These are phyloP conservation scores for Pythium myriotylum DNA, from an alignment of 352 stramenopile genomes.

Conservation along the genomic window DNA sequence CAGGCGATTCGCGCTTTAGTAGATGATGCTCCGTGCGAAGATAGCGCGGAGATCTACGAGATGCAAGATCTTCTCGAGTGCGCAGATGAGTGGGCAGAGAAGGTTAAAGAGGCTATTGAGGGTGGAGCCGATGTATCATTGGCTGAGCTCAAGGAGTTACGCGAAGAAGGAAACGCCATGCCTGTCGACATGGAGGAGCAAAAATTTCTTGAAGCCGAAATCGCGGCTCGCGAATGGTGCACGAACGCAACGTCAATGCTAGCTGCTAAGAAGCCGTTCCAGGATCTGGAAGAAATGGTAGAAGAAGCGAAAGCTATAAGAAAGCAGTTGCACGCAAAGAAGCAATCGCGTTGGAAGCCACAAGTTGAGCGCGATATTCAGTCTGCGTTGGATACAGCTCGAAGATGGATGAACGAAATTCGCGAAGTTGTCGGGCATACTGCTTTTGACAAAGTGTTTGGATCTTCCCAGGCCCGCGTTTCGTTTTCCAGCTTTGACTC, in stretches of 20 bases:
- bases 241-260: slow-evolving; percentile 56
- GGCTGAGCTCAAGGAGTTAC: slow-evolving; percentile 71
- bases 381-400: slow-evolving; percentile 60
- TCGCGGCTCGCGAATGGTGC: slow-evolving; percentile 80
- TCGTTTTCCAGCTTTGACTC: slow-evolving; percentile 11
- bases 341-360: slow-evolving; percentile 82
- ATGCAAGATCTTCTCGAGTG: slow-evolving; percentile 90
- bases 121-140: slow-evolving; percentile 67
- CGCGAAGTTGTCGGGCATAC: slow-evolving; percentile 62
- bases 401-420: slow-evolving; percentile 78
- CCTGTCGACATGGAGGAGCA: slow-evolving; percentile 90
- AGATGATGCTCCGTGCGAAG: slow-evolving; percentile 85
- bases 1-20: slow-evolving; percentile 79
- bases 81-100: slow-evolving; percentile 81
- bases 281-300: slow-evolving; percentile 60
- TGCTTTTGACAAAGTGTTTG: slow-evolving; percentile 70
- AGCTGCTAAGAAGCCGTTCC: slow-evolving; percentile 56
- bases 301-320: slow-evolving; percentile 75
- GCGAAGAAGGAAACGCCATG: slow-evolving; percentile 82
- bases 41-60: slow-evolving; percentile 86
- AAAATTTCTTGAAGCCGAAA: slow-evolving; percentile 75
- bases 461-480: slow-evolving; percentile 5
- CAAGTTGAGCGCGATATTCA: slow-evolving; percentile 83
- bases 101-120: slow-evolving; percentile 81
- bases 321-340: slow-evolving; percentile 69